Evolutionary conservation across 2,329 filamentous ascomycete genomes (phyloP).

Genomic region (Lachnellula subtilissima): DNA sequence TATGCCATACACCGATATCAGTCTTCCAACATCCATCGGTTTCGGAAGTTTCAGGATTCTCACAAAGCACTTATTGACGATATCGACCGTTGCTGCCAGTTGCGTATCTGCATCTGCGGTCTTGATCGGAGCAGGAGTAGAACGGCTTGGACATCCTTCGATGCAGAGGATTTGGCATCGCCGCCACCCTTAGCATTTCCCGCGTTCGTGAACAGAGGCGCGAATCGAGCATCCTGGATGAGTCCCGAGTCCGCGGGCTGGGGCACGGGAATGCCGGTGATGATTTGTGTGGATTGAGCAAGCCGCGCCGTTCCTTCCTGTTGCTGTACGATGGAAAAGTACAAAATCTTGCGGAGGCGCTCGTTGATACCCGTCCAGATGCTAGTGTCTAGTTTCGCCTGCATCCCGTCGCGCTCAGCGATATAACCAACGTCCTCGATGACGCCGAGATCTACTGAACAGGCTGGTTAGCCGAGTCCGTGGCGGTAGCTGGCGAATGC

Average conservation of each 20-base stretch:
- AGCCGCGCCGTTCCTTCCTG: constrained; percentile 8
- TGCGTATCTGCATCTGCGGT: constrained; percentile 15
- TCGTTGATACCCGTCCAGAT: constrained; percentile 29
- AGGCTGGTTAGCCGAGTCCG: constrained; percentile 37
- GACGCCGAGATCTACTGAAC: constrained; percentile 48
- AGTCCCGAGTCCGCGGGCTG: constrained; percentile 24
- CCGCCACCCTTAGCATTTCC: not conserved
- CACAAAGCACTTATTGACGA: constrained; percentile 22
- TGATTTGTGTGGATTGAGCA: constrained; percentile 24
- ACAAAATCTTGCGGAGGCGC: constrained; percentile 27
- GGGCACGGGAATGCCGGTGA: constrained; percentile 27
- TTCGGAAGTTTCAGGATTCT: constrained; percentile 24
- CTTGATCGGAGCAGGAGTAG: constrained; percentile 7
- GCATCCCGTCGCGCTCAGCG: constrained; percentile 6
- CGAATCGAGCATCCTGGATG: constrained; percentile 26
- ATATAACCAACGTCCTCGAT: constrained; percentile 38
- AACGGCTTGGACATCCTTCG: constrained; percentile 21
- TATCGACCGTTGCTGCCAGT: constrained; percentile 18
- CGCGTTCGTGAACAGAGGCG: not conserved
- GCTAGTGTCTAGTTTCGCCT: constrained; percentile 14
- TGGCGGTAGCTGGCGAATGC: constrained; percentile 37
- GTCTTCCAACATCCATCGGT: constrained; percentile 25
- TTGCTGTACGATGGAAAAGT: constrained; percentile 30
- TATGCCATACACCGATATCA: constrained; percentile 28
- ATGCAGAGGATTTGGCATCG: constrained; percentile 1